Base-by-base conservation (phyloP, 2,329 filamentous ascomycete species). In the Fusarium decemcellulare region DNA sequence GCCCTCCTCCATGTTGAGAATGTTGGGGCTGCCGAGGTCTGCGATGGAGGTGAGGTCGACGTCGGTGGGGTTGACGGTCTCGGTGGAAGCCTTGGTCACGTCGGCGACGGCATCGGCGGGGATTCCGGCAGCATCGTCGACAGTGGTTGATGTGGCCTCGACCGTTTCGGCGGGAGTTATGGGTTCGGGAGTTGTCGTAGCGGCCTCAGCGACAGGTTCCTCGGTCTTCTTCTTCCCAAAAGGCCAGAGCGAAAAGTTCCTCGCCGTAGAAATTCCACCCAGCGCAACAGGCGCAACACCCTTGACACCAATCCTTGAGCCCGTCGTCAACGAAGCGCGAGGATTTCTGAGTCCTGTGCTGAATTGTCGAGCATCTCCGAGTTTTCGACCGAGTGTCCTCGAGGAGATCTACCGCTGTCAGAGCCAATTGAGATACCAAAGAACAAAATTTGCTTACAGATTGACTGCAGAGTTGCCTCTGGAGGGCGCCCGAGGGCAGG, bases 1-100 rank as follows among this genome's bases (percentile, higher is more conserved):
- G 53, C 89, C 85, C 75, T 95, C 92, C 37, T 92, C 89, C 67
- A 94, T 88, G 66, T 87, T 81, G 64, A 90, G 84, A 58, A 88
- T 80, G 57, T 85, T 81, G 61, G 79, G 75, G 52, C 81, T 77
- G 65, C 80, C 79, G 46, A 80, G 71, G 59, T 78, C 74, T 68
- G 76, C 71, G 53, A 81, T 76, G 40, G 76, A 70, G 53, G 75
- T 69, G 59, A 82, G 72, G 70, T 80, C 78, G 69, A 78, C 46
- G n/a, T 79, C 75, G 65, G 77, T 68, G 14, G 71, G 64, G 52
- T 71, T 65, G 44, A 72, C 46, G 58, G 70, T 55, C 56, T 74
- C 65, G 32, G 65, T 63, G 18, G 23, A 23, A 23, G 73, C 54
- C 29, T 61, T 48, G 30, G 68, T 60, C 14, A 59, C 43, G 16